Percentiles rank a stretch among this genome's conserved stretches.
Conservation (phyloP, 1,139 yeast genomes). For the Martiniozyma asiatica region DNA sequence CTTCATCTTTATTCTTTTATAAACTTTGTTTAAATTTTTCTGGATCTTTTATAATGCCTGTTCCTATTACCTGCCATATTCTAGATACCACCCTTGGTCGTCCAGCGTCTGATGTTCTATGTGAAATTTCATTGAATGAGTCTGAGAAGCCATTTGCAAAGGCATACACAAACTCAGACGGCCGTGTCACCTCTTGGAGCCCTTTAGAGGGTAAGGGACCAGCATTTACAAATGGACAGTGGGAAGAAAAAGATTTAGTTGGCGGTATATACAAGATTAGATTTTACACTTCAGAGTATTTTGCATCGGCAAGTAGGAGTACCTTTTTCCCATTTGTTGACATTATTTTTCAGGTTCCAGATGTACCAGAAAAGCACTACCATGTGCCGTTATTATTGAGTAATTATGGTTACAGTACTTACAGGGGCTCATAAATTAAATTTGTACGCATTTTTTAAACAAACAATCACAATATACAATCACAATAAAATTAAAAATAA, state of each 20-base stretch:
- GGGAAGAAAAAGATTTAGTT: slow-evolving; percentile 2
- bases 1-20: no score
- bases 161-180: slow-evolving; percentile 64
- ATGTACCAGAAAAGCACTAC: slow-evolving; percentile 67
- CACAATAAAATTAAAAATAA: no score
- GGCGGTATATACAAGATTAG: slow-evolving; percentile 63
- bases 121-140: slow-evolving; percentile 33
- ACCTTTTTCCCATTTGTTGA: slow-evolving; percentile 82
- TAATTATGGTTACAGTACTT: slow-evolving; percentile 78
- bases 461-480: no score
- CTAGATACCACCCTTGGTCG: slow-evolving; percentile 74
- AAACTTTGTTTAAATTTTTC: no score
- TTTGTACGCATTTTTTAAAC: no score
- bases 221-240: slow-evolving; percentile 1
- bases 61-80: slow-evolving; percentile 76
- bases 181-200: slow-evolving; percentile 60
- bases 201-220: no score
- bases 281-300: slow-evolving; percentile 63
- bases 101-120: slow-evolving; percentile 62
- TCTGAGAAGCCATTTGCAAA: slow-evolving; percentile 35
- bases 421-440: slow-evolving; percentile 47
- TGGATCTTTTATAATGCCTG: slow-evolving; percentile 7
- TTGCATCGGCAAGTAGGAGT: slow-evolving; percentile 24
- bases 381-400: slow-evolving; percentile 78
- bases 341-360: slow-evolving; percentile 51